Evolutionary conservation across 371 early-diverging fungal species (phyloP).

Genomic region (Mucor ambiguus): DNA sequence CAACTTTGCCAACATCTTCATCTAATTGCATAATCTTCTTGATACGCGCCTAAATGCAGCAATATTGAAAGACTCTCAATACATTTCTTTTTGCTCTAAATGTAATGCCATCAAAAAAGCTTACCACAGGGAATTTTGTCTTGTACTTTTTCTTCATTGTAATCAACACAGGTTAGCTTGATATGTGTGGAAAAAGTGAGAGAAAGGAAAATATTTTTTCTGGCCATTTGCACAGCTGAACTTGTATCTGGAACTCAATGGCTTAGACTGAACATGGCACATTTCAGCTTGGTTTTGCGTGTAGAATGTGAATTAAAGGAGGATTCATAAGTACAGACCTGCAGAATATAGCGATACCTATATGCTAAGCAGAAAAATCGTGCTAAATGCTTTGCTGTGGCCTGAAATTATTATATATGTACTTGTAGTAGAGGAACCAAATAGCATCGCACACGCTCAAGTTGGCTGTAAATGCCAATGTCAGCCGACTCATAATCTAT

Average conservation of each 20-base stretch:
- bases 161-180: neutral
- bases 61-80: neutral
- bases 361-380: neutral
- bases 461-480: neutral
- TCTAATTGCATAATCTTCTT: slow-evolving; percentile 99
- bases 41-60: slow-evolving; percentile 86
- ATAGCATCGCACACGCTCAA: too few species aligned
- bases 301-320: neutral
- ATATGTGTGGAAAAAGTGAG: neutral
- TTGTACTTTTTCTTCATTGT: slow-evolving; percentile 86
- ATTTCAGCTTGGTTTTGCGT: neutral
- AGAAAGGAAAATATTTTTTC: neutral
- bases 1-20: slow-evolving; percentile 99
- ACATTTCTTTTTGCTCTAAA: neutral
- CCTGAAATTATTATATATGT: neutral
- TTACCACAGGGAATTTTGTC: slow-evolving; percentile 84
- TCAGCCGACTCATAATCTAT: neutral
- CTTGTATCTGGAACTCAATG: neutral
- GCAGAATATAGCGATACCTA: neutral
- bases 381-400: neutral
- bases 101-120: neutral
- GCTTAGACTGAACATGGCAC: neutral
- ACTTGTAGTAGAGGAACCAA: neutral
- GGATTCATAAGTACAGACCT: neutral
- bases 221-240: slow-evolving; percentile 2